A percentile compares a stretch with the other conserved stretches of the same genome.
These are phyloP conservation scores for Vinca major DNA, from an alignment of 305 asterid genomes.

Conservation along the genomic window DNA sequence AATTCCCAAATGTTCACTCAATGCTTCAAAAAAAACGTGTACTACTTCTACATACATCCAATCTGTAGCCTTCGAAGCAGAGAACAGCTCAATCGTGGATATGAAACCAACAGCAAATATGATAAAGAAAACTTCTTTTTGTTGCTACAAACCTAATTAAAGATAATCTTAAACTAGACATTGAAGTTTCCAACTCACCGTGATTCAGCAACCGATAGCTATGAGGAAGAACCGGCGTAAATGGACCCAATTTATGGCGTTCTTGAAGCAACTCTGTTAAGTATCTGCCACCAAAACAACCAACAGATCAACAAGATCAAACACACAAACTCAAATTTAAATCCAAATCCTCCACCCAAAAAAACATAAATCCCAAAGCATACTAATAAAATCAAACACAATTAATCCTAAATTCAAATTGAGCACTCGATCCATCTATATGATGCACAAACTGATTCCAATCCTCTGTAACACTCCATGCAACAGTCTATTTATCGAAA, in stretches of 20 bases:
- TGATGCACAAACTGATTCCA: not conserved
- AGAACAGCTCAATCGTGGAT: not conserved
- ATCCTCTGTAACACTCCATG: no score
- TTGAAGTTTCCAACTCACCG: constrained; percentile 16
- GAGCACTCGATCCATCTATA: not conserved
- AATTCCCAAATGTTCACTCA: not conserved
- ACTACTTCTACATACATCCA: not conserved
- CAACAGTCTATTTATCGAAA: no score
- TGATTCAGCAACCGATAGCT: constrained; percentile 75
- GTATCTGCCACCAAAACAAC: constrained; percentile 44
- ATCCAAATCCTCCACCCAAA: not conserved
- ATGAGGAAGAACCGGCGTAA: constrained; percentile 75
- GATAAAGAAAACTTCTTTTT: not conserved
- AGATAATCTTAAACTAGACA: not conserved
- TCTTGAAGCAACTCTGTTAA: constrained; percentile 77
- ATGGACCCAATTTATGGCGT: constrained; percentile 74
- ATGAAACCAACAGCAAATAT: not conserved
- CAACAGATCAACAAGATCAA: not conserved
- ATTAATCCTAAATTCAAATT: no score
- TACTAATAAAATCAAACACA: not conserved
- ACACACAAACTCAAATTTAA: not conserved
- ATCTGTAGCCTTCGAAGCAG: not conserved
- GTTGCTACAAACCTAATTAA: not conserved
- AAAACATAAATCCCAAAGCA: not conserved
- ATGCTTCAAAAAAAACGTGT: not conserved